Evolutionary conservation across 805 yeast species (phyloP), one percentile per base, ranked within the genome.

Genomic region (Lachancea thermotolerans): DNA sequence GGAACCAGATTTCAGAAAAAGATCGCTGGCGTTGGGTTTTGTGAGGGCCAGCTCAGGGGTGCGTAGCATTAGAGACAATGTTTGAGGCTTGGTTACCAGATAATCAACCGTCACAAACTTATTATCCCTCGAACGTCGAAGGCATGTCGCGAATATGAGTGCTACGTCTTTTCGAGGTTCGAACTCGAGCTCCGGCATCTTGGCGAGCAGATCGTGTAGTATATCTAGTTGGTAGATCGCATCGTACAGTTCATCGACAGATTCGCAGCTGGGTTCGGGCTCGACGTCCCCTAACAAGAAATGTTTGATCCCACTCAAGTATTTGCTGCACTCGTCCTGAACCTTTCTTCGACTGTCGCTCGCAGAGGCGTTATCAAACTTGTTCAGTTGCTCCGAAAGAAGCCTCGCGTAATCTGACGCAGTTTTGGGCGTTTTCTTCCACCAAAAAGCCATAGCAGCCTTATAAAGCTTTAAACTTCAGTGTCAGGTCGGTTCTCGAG

Each of bases 71-170:
- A 74, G 53, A 29, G 72, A 69, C 33, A 93, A 62, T 2, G 87
- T 75, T 48, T 78, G 80, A 6, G 93, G 89, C 47, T 79, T 76
- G 21, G 76, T 64, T 14, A 83, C 64, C 34, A 93, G 64, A 62
- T 89, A 86, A 58, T 91, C 96, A 15, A 88, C 90, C 0, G 96
- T 87, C 14, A 96, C 96, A 8, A 82, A 77, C 53, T 88, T 76
- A 53, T 72, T 77, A 36, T 88, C 91, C 33, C 81, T 78, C 51
- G 82, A 84, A 43, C 95, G 79, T 55, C 90, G 79, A 50, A 93
- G 73, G 35, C 95, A 72, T 4, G 87, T 81, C 50, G 81, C 77
- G 60, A 89, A 88, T 42, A 93, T 62, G 4, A 77, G 69, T 4
- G 79, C 74, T 12, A 88, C 91, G 54, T 86, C 93, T 57, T 91